Evolutionary conservation across 495 filamentous ascomycete genomes (phyloP).

Genomic region (Terfezia boudieri): DNA sequence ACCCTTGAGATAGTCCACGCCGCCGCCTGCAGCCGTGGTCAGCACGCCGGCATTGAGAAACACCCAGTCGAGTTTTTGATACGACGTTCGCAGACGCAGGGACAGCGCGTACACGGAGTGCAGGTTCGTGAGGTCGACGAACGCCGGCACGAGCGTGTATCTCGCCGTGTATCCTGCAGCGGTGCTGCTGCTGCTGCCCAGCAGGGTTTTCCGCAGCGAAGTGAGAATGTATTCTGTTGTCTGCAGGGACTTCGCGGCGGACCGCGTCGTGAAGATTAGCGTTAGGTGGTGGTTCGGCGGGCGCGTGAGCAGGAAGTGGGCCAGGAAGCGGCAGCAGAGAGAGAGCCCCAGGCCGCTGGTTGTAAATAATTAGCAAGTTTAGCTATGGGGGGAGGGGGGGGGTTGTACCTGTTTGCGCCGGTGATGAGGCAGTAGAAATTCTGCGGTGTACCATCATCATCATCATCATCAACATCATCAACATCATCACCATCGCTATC

Average conservation of each 20-base stretch:
- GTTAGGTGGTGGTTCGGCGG: conserved; percentile 38
- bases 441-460: too few species aligned
- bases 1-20: conserved; percentile 51
- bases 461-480: too few species aligned
- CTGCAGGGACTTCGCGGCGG: conserved; percentile 33
- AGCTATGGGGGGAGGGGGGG: too few species aligned
- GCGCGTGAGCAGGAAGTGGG: conserved; percentile 61
- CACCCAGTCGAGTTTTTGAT: conserved; percentile 43
- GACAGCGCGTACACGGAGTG: conserved; percentile 27
- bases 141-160: conserved; percentile 27
- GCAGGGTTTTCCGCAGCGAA: conserved; percentile 22
- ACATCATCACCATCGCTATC: too few species aligned
- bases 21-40: conserved; percentile 45
- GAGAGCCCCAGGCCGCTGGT: conserved; percentile 73
- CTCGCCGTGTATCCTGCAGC: too few species aligned
- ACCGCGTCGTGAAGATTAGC: conserved; percentile 45
- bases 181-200: too few species aligned
- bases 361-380: conserved; percentile 10
- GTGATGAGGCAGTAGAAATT: too few species aligned
- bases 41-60: conserved; percentile 66
- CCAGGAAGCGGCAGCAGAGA: conserved; percentile 66
- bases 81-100: conserved; percentile 22
- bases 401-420: too few species aligned
- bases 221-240: conserved; percentile 32
- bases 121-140: conserved; percentile 35